These are phyloP conservation scores for Anethum foeniculum DNA, from an alignment of 140 eudicot genomes.

Conservation along the genomic window DNA sequence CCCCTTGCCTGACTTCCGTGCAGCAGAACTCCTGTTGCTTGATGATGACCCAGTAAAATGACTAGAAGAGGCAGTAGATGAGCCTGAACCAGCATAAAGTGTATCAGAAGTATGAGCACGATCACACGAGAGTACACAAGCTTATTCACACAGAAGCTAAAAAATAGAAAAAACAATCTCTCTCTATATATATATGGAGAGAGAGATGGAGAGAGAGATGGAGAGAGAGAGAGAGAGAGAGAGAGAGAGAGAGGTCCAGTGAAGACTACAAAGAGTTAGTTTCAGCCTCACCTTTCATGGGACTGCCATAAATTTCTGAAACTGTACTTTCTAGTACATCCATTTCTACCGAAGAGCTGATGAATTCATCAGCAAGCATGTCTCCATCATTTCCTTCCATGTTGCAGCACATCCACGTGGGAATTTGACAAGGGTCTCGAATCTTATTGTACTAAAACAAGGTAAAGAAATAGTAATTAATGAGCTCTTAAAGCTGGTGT, in stretches of 20 bases:
- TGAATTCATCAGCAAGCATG: constrained; percentile 36
- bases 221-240: no score
- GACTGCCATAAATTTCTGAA: constrained; percentile 34
- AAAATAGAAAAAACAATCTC: background rate
- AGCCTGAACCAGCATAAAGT: constrained; percentile 30
- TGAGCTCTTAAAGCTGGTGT: background rate
- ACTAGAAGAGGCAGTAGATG: constrained; percentile 24
- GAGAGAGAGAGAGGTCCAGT: background rate
- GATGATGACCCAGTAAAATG: constrained; percentile 42
- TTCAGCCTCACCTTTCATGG: constrained; percentile 27
- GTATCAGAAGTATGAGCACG: constrained; percentile 1
- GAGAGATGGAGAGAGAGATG: no score
- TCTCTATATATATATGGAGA: no score
- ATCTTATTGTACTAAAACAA: constrained; percentile 61
- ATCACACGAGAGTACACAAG: constrained; percentile 2
- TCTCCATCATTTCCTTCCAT: constrained; percentile 66
- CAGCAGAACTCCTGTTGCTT: constrained; percentile 37
- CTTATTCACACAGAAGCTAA: background rate
- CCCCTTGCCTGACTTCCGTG: constrained; percentile 43
- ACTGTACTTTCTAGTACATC: constrained; percentile 65
- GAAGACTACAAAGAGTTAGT: background rate
- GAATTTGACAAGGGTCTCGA: constrained; percentile 45
- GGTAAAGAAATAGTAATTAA: background rate
- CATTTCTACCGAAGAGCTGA: constrained; percentile 68
- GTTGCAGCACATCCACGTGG: constrained; percentile 72